These are phyloP conservation scores for Aegle marmelos DNA, from an alignment of 345 rosid species.

Conservation along the genomic window DNA sequence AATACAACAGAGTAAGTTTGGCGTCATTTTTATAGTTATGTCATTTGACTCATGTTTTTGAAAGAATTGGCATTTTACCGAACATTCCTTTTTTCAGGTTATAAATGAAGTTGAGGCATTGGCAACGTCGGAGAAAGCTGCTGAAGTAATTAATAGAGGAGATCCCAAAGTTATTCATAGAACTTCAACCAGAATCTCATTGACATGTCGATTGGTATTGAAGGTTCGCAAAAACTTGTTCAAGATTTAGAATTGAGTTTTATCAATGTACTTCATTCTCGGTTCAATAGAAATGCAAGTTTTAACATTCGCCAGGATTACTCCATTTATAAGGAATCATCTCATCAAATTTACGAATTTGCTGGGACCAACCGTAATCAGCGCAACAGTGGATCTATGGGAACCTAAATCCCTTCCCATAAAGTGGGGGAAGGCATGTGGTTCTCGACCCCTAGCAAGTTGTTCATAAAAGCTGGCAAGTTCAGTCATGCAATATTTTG, in stretches of 20 bases:
- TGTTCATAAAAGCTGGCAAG: too few relatives aligned
- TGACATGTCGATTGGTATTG: conserved; percentile 68
- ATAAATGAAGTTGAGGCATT: not conserved
- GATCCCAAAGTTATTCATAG: conserved; percentile 42
- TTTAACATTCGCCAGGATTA: not conserved
- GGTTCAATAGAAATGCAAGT: not conserved
- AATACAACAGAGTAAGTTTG: conserved; percentile 42
- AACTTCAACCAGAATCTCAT: conserved; percentile 50
- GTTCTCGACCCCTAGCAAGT: not conserved
- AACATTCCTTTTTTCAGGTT: not conserved
- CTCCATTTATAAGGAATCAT: not conserved
- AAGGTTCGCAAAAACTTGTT: conserved; percentile 76
- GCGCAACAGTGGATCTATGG: too few relatives aligned
- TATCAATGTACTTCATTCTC: not conserved
- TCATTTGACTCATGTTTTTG: not conserved
- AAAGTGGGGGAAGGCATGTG: not conserved
- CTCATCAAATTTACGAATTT: not conserved
- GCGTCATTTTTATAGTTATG: not conserved
- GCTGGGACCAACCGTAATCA: too few relatives aligned
- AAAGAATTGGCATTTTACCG: not conserved
- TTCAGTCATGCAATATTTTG: not conserved
- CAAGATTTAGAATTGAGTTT: conserved; percentile 48
- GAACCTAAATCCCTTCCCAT: not conserved
- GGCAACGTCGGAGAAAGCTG: conserved; percentile 13
- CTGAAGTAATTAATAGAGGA: conserved; percentile 23